These are phyloP conservation scores for Phialemonium atrogriseum DNA, from an alignment of 2,329 filamentous ascomycete species.

Conservation along the genomic window DNA sequence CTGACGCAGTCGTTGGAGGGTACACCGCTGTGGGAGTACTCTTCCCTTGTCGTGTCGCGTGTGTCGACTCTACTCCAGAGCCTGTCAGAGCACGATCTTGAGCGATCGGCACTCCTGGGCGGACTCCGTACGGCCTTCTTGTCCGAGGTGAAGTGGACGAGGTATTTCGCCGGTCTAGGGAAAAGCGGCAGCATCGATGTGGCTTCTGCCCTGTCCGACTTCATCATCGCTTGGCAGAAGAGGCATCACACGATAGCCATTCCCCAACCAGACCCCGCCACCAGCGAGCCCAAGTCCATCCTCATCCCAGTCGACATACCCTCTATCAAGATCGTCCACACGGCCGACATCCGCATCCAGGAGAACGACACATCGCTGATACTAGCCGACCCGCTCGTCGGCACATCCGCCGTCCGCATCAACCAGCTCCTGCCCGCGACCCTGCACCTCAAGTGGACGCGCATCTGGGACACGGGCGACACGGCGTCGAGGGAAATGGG, in stretches of 20 bases:
- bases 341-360: slow-evolving; percentile 56
- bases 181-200: slow-evolving; percentile 8
- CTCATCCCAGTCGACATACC: slow-evolving; percentile 87
- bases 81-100: slow-evolving; percentile 44
- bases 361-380: slow-evolving; percentile 17
- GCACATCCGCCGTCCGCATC: slow-evolving; percentile 40
- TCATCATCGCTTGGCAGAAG: slow-evolving; percentile 29
- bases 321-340: slow-evolving; percentile 73
- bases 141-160: slow-evolving; percentile 35
- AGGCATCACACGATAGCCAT: slow-evolving; percentile 23
- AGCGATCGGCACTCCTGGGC: slow-evolving; percentile 45
- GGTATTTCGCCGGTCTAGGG: slow-evolving; percentile 42
- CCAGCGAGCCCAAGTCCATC: slow-evolving; percentile 51
- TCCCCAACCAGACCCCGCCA: slow-evolving; percentile 20
- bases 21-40: slow-evolving; percentile 35
- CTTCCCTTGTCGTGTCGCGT: slow-evolving; percentile 35
- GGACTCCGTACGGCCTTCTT: slow-evolving; percentile 42
- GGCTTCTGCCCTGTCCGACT: slow-evolving; percentile 20
- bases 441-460: slow-evolving; percentile 54
- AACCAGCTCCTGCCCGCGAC: slow-evolving; percentile 59
- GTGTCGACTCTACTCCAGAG: slow-evolving; percentile 34
- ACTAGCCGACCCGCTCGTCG: slow-evolving; percentile 13
- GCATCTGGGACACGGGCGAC: slow-evolving; percentile 48
- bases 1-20: slow-evolving; percentile 30
- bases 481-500: slow-evolving; percentile 15